Percentiles rank a stretch among this genome's conserved stretches.
Evolutionary conservation across 2,329 filamentous ascomycete genomes (phyloP).

Genomic region (Hypoxylon sp.): DNA sequence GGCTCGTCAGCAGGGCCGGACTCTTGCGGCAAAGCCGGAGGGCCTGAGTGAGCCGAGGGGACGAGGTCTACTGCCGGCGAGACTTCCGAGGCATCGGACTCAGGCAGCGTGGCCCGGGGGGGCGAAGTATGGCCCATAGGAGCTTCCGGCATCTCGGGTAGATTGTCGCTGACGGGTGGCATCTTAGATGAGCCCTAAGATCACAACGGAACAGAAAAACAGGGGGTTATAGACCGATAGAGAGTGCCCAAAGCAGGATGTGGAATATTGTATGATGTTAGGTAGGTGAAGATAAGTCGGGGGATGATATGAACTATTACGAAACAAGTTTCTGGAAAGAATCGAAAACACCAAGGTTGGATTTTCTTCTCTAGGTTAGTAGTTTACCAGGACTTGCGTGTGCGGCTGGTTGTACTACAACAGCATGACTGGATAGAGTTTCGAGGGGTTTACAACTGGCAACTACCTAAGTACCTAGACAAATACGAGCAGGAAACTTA

Average conservation of each 20-base stretch:
- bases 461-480: background rate
- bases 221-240: background rate
- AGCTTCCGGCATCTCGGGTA: background rate
- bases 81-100: too few relatives aligned
- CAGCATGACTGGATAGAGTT: background rate
- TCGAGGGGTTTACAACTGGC: background rate
- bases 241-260: background rate
- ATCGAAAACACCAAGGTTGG: background rate
- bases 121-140: background rate
- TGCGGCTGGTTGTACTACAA: background rate
- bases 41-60: too few relatives aligned
- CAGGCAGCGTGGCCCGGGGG: too few relatives aligned
- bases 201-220: background rate
- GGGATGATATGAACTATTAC: background rate
- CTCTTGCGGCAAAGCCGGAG: too few relatives aligned
- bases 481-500: background rate
- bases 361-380: too few relatives aligned
- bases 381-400: background rate
- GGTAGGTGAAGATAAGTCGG: background rate
- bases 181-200: background rate
- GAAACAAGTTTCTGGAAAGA: background rate
- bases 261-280: background rate
- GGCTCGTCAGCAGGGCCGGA: background rate
- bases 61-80: too few relatives aligned
- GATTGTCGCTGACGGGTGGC: background rate